These are phyloP conservation scores for Solanum hybrid DNA, from an alignment of 305 asterid genomes.

Conservation along the genomic window DNA sequence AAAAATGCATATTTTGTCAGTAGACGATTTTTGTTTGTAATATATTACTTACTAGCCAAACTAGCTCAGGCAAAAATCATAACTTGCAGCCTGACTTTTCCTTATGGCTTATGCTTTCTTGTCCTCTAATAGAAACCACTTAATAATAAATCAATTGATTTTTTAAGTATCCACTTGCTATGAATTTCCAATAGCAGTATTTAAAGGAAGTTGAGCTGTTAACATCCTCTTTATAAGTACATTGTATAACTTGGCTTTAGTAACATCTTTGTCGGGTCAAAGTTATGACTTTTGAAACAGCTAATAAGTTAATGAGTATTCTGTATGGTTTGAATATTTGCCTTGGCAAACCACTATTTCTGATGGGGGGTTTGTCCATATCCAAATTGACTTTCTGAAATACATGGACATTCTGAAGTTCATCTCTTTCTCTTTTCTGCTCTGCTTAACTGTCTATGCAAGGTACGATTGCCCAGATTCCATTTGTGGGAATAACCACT, in stretches of 20 bases:
- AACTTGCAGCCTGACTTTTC: not conserved
- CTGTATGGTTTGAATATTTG: not conserved
- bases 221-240: not conserved
- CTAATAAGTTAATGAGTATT: not conserved
- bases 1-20: not conserved
- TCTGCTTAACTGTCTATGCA: conserved; percentile 21
- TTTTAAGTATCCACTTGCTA: not conserved
- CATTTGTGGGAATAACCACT: conserved; percentile 21
- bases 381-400: conserved; percentile 4
- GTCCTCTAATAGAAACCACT: not conserved
- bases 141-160: not conserved
- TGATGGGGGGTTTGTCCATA: not conserved
- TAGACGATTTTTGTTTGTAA: not conserved
- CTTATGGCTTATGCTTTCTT: not conserved
- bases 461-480: conserved; percentile 16
- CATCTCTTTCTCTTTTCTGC: conserved; percentile 18
- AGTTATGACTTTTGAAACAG: not conserved
- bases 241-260: not conserved
- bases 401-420: conserved; percentile 34
- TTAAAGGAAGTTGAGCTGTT: not conserved
- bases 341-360: not conserved
- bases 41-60: not conserved
- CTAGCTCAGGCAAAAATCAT: not conserved
- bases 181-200: not conserved
- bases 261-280: not conserved